These are phyloP conservation scores for Cyclostephanos invisitatus DNA, from an alignment of 108 stramenopile species.

Conservation along the genomic window DNA sequence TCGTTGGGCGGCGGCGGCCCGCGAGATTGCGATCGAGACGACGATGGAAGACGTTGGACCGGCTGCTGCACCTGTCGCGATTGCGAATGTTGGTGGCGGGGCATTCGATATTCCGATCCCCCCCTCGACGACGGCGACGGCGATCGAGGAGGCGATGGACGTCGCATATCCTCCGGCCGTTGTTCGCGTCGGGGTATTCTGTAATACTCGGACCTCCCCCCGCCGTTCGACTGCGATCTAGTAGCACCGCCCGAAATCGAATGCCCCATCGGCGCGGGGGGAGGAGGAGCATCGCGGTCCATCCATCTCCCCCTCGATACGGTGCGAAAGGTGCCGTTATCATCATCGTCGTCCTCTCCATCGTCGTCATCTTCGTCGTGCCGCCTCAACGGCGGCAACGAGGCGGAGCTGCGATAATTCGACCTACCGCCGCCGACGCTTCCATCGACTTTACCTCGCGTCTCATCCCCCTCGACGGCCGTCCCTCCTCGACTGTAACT, in stretches of 20 bases:
- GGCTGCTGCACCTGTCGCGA: background rate
- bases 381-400: background rate
- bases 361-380: background rate
- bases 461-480: background rate
- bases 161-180: background rate
- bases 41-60: background rate
- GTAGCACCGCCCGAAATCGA: background rate
- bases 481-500: background rate
- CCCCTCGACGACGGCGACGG: background rate
- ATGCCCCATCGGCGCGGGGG: background rate
- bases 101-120: too few relatives aligned
- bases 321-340: background rate
- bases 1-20: background rate
- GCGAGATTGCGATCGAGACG: background rate
- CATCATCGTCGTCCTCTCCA: background rate
- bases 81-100: background rate
- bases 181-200: background rate
- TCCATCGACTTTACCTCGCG: background rate
- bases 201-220: background rate
- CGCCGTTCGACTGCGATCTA: background rate
- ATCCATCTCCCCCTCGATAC: background rate
- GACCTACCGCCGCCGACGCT: background rate
- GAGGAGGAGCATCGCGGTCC: background rate
- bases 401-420: background rate
- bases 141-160: background rate